These are phyloP conservation scores for Globisporangium sylvaticum DNA, from an alignment of 352 stramenopile genomes.

Conservation along the genomic window DNA sequence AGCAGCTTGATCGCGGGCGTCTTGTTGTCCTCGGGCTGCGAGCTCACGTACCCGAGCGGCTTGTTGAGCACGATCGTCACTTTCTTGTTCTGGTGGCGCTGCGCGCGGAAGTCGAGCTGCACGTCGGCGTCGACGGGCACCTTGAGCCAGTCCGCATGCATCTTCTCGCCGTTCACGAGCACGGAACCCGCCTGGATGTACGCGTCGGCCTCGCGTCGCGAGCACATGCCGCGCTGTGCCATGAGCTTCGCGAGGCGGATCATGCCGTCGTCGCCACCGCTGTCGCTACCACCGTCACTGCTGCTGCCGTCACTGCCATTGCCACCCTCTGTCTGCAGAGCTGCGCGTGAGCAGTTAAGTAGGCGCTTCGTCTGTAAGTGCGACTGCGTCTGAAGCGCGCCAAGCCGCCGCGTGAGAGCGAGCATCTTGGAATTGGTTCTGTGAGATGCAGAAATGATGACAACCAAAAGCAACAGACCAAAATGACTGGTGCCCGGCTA, in stretches of 20 bases:
- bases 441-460: background rate
- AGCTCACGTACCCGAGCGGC: slow-evolving; percentile 76
- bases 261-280: slow-evolving; percentile 18
- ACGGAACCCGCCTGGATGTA: slow-evolving; percentile 79
- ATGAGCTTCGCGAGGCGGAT: slow-evolving; percentile 80
- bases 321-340: background rate
- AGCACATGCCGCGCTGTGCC: slow-evolving; percentile 72
- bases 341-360: slow-evolving; percentile 2
- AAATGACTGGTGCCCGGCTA: slow-evolving; percentile 12
- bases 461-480: background rate
- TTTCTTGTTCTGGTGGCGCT: slow-evolving; percentile 72
- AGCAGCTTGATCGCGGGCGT: slow-evolving; percentile 73
- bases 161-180: slow-evolving; percentile 64
- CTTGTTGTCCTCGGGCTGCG: slow-evolving; percentile 62
- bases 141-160: slow-evolving; percentile 69
- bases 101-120: slow-evolving; percentile 52
- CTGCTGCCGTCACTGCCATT: background rate
- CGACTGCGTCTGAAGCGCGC: slow-evolving; percentile 8
- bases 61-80: slow-evolving; percentile 84
- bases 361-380: background rate
- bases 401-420: slow-evolving; percentile 27
- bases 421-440: slow-evolving; percentile 25
- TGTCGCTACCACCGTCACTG: background rate
- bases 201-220: slow-evolving; percentile 69
- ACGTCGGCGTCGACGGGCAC: slow-evolving; percentile 58